Conservation (phyloP, 1,139 yeast species). For the Yamadazyma diospyri region DNA sequence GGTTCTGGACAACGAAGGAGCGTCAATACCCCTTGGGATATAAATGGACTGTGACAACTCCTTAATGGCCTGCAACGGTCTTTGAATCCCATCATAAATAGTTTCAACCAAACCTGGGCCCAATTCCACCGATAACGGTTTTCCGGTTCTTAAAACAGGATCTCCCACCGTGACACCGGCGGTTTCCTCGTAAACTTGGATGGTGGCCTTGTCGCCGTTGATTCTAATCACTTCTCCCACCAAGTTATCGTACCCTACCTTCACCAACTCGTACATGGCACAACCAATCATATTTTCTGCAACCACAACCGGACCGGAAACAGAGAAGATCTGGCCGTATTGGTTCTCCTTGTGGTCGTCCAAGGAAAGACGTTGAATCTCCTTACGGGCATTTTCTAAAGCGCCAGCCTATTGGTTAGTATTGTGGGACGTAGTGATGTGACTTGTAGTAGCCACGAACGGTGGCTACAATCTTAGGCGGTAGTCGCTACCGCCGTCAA, state of each 20-base stretch:
- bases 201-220: constrained; percentile 93
- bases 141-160: constrained; percentile 96
- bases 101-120: constrained; percentile 99
- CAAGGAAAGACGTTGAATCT: constrained; percentile 78
- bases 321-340: constrained; percentile 87
- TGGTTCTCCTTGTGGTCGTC: constrained; percentile 75
- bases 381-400: constrained; percentile 94
- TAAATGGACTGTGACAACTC: constrained; percentile 85
- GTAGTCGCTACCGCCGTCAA: too few relatives aligned
- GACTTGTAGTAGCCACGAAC: too few relatives aligned
- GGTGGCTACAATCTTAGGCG: too few relatives aligned
- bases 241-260: constrained; percentile 93
- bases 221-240: constrained; percentile 99
- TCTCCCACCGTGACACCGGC: constrained; percentile 99
- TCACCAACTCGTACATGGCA: constrained; percentile 98
- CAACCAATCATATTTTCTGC: constrained; percentile 99
- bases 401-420: constrained; percentile 74
- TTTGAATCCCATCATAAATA: constrained; percentile 98
- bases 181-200: constrained; percentile 98
- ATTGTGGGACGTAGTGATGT: too few relatives aligned
- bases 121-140: constrained; percentile 94
- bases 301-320: constrained; percentile 95
- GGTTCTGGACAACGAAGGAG: constrained; percentile 85
- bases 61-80: constrained; percentile 92
- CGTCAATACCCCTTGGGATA: constrained; percentile 97